phyloP scores from a whole-genome alignment of 2,329 filamentous ascomycete species.

The Arachnopeziza araneosa region DNA sequence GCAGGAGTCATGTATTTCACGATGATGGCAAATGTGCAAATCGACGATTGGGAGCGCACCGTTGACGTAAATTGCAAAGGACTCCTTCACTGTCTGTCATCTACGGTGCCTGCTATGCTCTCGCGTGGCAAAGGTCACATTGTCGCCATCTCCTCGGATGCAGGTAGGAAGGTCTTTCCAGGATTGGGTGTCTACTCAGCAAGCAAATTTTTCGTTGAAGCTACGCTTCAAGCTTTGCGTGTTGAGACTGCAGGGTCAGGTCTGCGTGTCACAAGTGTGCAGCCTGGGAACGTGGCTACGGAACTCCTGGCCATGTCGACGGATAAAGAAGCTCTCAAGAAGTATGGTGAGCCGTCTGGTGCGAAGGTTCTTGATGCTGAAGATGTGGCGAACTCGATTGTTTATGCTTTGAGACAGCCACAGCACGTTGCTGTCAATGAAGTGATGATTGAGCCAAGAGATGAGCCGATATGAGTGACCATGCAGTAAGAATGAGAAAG shows the following conservation, averaged over 20 bases:
- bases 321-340: constrained; percentile 70
- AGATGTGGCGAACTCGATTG: constrained; percentile 67
- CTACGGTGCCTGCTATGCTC: constrained; percentile 67
- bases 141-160: constrained; percentile 77
- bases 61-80: constrained; percentile 87
- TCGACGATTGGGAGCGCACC: constrained; percentile 73
- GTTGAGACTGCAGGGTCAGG: constrained; percentile 72
- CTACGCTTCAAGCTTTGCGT: constrained; percentile 67
- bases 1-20: constrained; percentile 88
- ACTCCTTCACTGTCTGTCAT: constrained; percentile 64
- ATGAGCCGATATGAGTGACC: constrained; percentile 58
- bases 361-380: constrained; percentile 69
- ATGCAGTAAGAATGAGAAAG: background rate
- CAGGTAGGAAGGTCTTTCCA: constrained; percentile 75
- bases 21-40: constrained; percentile 72
- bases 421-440: constrained; percentile 75
- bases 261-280: constrained; percentile 66
- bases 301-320: constrained; percentile 65
- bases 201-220: constrained; percentile 81
- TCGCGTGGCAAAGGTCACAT: constrained; percentile 64
- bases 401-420: constrained; percentile 70
- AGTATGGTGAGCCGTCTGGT: constrained; percentile 69
- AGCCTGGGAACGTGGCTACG: constrained; percentile 42
- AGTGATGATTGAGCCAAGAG: constrained; percentile 70
- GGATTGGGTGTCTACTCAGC: constrained; percentile 78